A percentile compares a stretch with the other conserved stretches of the same genome.
phyloP scores from a whole-genome alignment of 495 filamentous ascomycete genomes.

The Clavariopsis aquatica region DNA sequence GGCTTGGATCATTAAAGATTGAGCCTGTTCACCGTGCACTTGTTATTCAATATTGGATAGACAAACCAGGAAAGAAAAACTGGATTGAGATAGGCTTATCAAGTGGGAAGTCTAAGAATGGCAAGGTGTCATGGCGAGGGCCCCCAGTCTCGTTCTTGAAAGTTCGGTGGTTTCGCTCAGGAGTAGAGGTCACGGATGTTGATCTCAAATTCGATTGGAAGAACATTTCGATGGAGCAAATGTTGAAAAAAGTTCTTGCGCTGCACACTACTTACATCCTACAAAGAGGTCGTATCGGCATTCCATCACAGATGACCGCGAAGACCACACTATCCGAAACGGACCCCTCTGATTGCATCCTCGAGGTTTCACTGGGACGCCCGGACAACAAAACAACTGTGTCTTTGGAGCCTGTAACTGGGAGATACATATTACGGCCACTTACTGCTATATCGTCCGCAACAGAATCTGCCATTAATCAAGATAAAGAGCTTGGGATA shows the following conservation, averaged over 20 bases:
- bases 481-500: slow-evolving; percentile 21
- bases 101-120: slow-evolving; percentile 56
- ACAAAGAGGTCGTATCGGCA: slow-evolving; percentile 56
- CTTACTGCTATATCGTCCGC: slow-evolving; percentile 51
- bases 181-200: slow-evolving; percentile 66
- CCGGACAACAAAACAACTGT: slow-evolving; percentile 58
- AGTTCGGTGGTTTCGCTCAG: slow-evolving; percentile 83
- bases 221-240: slow-evolving; percentile 67
- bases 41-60: slow-evolving; percentile 86
- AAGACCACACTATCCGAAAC: slow-evolving; percentile 47
- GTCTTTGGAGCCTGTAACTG: slow-evolving; percentile 64
- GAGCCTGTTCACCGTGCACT: slow-evolving; percentile 76
- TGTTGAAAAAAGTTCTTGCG: slow-evolving; percentile 73
- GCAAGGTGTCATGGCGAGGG: slow-evolving; percentile 44
- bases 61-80: slow-evolving; percentile 67
- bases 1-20: slow-evolving; percentile 73
- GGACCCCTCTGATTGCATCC: slow-evolving; percentile 64
- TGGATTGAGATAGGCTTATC: slow-evolving; percentile 87
- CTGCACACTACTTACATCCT: slow-evolving; percentile 71
- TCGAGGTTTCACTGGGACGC: slow-evolving; percentile 67
- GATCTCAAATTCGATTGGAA: slow-evolving; percentile 65
- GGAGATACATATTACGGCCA: slow-evolving; percentile 37
- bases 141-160: slow-evolving; percentile 55
- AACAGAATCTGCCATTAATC: slow-evolving; percentile 37
- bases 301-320: slow-evolving; percentile 51